Evolutionary conservation across 306 rosid species (phyloP).

Genomic region (Lotus japonicus): DNA sequence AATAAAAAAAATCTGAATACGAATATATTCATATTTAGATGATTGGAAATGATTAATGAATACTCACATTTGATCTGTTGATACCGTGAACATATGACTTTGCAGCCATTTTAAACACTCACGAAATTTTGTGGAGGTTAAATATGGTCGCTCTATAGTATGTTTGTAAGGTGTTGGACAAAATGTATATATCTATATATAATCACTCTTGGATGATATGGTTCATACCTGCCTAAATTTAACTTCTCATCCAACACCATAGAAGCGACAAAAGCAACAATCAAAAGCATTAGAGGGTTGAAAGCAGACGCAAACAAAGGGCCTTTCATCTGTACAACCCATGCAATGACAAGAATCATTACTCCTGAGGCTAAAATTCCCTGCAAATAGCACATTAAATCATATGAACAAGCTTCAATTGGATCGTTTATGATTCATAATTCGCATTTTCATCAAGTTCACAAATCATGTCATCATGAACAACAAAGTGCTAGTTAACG

Average conservation of each 20-base stretch:
- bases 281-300: conserved; percentile 35
- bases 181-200: neutral
- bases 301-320: conserved; percentile 29
- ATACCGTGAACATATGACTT: too few relatives aligned
- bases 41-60: too few relatives aligned
- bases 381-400: neutral
- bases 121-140: too few relatives aligned
- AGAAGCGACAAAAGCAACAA: conserved; percentile 40
- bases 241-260: conserved; percentile 34
- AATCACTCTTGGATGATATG: neutral
- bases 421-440: neutral
- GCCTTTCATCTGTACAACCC: conserved; percentile 18
- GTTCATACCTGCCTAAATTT: conserved; percentile 48
- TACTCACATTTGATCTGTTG: too few relatives aligned
- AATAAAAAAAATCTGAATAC: neutral
- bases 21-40: too few relatives aligned
- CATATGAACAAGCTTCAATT: neutral
- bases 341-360: neutral
- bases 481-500: neutral
- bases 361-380: conserved; percentile 17
- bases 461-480: neutral
- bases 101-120: too few relatives aligned
- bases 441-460: neutral
- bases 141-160: too few relatives aligned
- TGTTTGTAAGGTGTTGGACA: too few relatives aligned